Evolutionary conservation across 768 basidiomycete genomes (phyloP).

Genomic region (Udeniomyces megalosporus): DNA sequence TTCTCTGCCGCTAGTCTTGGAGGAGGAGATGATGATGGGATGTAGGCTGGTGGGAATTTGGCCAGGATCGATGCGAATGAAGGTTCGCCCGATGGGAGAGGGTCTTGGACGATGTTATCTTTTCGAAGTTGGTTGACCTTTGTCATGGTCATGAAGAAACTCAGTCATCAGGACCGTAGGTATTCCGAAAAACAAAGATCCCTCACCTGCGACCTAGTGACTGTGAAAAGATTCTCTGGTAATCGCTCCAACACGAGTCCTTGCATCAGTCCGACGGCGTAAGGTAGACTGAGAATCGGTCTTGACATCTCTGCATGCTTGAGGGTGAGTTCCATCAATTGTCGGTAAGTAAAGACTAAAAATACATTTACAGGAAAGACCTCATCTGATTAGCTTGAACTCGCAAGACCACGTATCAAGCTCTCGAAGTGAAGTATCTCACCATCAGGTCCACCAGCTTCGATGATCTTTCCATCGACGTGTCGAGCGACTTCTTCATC

Average conservation of each 20-base stretch:
- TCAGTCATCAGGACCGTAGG: neutral
- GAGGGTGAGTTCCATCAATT: constrained; percentile 51
- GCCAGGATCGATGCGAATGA: constrained; percentile 19
- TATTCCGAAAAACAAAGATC: neutral
- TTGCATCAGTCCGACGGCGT: constrained; percentile 46
- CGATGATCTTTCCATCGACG: constrained; percentile 36
- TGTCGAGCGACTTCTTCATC: constrained; percentile 25
- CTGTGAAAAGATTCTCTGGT: constrained; percentile 48
- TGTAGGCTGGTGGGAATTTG: constrained; percentile 25
- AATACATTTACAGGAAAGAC: neutral
- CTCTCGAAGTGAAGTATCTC: constrained; percentile 17
- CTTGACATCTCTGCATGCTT: constrained; percentile 39
- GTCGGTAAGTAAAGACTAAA: constrained; percentile 48
- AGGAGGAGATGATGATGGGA: constrained; percentile 24
- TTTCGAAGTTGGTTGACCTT: constrained; percentile 47
- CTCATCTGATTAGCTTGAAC: neutral
- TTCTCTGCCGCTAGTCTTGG: constrained; percentile 18
- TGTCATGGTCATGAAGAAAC: neutral
- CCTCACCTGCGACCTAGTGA: constrained; percentile 52
- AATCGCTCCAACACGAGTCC: constrained; percentile 47
- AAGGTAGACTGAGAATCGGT: constrained; percentile 50
- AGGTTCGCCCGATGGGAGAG: constrained; percentile 27
- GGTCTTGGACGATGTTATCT: constrained; percentile 37
- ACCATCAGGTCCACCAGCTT: constrained; percentile 41
- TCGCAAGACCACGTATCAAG: neutral